A percentile compares a stretch with the other conserved stretches of the same genome.
Conservation (phyloP, 352 stramenopile species). For the Phytophthora ramorum region DNA sequence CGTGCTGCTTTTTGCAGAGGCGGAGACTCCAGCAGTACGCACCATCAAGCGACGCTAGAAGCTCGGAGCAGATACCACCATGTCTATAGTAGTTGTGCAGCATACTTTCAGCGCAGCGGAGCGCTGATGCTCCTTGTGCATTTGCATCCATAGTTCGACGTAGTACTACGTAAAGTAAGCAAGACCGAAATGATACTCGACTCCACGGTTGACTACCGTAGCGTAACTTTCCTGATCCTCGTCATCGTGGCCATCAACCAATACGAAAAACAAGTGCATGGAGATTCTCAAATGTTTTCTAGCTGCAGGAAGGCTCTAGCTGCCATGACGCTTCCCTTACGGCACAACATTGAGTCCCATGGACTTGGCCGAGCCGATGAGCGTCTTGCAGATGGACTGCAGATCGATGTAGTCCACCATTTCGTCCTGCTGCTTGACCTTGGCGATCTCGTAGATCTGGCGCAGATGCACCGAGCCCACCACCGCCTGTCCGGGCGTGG, state of each 20-base stretch:
- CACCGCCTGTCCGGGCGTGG: conserved; percentile 75
- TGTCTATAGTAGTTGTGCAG: conserved; percentile 22
- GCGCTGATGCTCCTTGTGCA: conserved; percentile 7
- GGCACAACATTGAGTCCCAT: conserved; percentile 91
- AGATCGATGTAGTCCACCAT: conserved; percentile 94
- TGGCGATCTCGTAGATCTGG: conserved; percentile 98
- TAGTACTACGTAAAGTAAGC: conserved; percentile 32
- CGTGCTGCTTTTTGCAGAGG: conserved; percentile 1
- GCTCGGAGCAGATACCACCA: conserved; percentile 18
- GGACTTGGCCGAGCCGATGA: conserved; percentile 93
- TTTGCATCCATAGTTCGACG: conserved; percentile 34
- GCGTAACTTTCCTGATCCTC: conserved; percentile 12
- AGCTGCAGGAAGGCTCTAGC: conserved; percentile 20
- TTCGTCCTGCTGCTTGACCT: conserved; percentile 96
- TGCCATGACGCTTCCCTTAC: conserved; percentile 27
- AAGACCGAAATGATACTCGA: conserved; percentile 19
- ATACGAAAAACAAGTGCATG: conserved; percentile 6
- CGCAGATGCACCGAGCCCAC: conserved; percentile 92
- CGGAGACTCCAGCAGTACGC: conserved; percentile 11
- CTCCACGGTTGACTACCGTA: background rate
- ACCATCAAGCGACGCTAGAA: conserved; percentile 20
- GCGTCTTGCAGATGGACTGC: conserved; percentile 91
- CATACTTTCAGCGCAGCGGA: conserved; percentile 14
- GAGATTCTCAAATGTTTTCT: conserved; percentile 25
- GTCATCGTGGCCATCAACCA: conserved; percentile 1